Percentiles rank a stretch among this genome's conserved stretches.
These are phyloP conservation scores for Hysterium pulicare DNA, from an alignment of 2,329 filamentous ascomycete species.

Conservation along the genomic window DNA sequence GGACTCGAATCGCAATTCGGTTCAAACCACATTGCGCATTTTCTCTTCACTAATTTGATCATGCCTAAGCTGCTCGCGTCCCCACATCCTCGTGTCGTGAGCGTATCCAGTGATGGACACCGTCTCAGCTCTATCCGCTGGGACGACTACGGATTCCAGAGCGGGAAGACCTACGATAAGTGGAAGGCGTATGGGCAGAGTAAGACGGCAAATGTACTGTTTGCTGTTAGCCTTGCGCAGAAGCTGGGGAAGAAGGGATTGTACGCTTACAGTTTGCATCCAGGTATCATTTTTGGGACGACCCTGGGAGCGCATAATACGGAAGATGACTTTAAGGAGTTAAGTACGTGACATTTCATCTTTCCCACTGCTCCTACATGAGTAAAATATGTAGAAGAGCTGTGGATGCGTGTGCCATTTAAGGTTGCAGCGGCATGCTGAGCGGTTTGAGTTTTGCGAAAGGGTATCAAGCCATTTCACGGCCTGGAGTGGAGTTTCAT, in stretches of 20 bases:
- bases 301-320: slow-evolving; percentile 15
- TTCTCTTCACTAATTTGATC: slow-evolving; percentile 40
- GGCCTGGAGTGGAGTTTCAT: no score
- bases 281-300: slow-evolving; percentile 21
- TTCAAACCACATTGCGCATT: slow-evolving; percentile 45
- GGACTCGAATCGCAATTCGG: slow-evolving; percentile 45
- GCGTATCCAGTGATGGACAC: slow-evolving; percentile 6
- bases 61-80: slow-evolving; percentile 37
- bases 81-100: slow-evolving; percentile 10
- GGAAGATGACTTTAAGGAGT: slow-evolving; percentile 18
- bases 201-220: slow-evolving; percentile 5
- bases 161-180: background rate
- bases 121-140: slow-evolving; percentile 21
- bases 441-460: no score
- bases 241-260: slow-evolving; percentile 10
- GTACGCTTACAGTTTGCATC: slow-evolving; percentile 27
- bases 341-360: slow-evolving; percentile 10
- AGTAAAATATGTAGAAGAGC: no score
- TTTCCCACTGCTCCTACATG: no score
- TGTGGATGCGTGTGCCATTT: no score
- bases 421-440: no score
- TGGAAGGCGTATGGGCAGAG: slow-evolving; percentile 3
- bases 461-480: no score
- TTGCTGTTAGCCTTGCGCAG: slow-evolving; percentile 1
- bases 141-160: slow-evolving; percentile 36